phyloP scores from a whole-genome alignment of 2,329 filamentous ascomycete species.

The Cordyceps tenuipes region DNA sequence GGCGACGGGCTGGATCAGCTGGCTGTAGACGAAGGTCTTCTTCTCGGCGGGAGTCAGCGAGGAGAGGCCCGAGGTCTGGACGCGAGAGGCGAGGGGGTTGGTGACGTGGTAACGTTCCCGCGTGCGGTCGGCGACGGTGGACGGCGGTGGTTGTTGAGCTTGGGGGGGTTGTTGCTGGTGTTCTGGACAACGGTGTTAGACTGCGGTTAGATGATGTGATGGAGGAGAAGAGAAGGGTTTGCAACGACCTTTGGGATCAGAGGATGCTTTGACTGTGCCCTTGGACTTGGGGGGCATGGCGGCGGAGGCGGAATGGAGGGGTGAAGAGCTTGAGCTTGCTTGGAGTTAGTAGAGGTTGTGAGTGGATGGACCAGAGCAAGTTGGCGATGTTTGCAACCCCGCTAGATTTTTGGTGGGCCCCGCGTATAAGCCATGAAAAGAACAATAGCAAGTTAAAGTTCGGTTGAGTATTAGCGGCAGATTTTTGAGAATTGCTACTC shows the following conservation, averaged over 20 bases:
- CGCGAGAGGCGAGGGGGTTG: slow-evolving; percentile 39
- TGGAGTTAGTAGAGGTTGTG: not conserved
- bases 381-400: slow-evolving; percentile 10
- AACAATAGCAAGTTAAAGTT: not conserved
- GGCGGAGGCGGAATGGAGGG: not conserved
- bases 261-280: slow-evolving; percentile 4
- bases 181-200: not conserved
- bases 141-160: not conserved
- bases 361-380: not conserved
- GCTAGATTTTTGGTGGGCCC: slow-evolving; percentile 8
- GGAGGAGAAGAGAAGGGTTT: not conserved
- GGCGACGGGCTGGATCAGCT: slow-evolving; percentile 36
- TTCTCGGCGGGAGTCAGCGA: slow-evolving; percentile 40
- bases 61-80: slow-evolving; percentile 34
- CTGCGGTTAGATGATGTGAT: not conserved
- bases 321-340: not conserved
- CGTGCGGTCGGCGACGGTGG: slow-evolving; percentile 41
- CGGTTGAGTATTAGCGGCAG: no score
- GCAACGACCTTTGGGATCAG: slow-evolving; percentile 1
- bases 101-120: slow-evolving; percentile 40
- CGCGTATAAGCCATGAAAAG: slow-evolving; percentile 4
- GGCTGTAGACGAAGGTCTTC: slow-evolving; percentile 39
- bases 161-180: not conserved
- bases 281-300: slow-evolving; percentile 13
- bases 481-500: no score